These are phyloP conservation scores for Cystobasidium sp. DNA, from an alignment of 1,284 basidiomycete genomes.

Conservation along the genomic window DNA sequence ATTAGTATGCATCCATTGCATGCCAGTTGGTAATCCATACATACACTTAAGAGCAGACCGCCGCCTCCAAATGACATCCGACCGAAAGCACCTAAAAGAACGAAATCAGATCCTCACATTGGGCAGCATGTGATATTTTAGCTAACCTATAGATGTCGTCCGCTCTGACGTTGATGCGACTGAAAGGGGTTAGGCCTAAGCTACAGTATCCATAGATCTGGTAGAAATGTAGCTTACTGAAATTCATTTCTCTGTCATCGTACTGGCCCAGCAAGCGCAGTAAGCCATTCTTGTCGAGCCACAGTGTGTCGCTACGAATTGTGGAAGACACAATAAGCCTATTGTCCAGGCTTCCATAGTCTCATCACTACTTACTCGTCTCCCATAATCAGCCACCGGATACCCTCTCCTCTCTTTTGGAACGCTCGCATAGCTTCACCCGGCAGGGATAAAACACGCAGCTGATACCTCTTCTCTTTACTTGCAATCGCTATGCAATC, in stretches of 20 bases:
- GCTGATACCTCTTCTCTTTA: constrained; percentile 5
- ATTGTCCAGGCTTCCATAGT: background rate
- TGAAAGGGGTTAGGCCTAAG: background rate
- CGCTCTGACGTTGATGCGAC: constrained; percentile 24
- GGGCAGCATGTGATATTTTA: background rate
- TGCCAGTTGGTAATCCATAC: background rate
- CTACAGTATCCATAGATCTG: too few relatives aligned
- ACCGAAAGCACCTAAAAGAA: background rate
- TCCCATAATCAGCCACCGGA: constrained; percentile 23
- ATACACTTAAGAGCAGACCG: constrained; percentile 17
- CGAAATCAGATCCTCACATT: background rate
- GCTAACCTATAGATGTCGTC: constrained; percentile 3
- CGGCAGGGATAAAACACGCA: background rate
- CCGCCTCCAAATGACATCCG: constrained; percentile 19
- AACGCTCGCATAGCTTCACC: constrained; percentile 1
- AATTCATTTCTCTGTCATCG: constrained; percentile 8
- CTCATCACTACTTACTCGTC: constrained; percentile 6
- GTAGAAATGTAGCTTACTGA: too few relatives aligned
- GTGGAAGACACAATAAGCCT: background rate
- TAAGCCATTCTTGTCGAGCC: constrained; percentile 17
- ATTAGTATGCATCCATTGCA: background rate
- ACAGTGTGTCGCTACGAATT: constrained; percentile 14
- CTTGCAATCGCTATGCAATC: constrained; percentile 7
- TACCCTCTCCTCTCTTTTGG: background rate
- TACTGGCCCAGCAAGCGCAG: constrained; percentile 11